Conservation (phyloP, 2,329 filamentous ascomycete genomes). For the Truncatella angustata region DNA sequence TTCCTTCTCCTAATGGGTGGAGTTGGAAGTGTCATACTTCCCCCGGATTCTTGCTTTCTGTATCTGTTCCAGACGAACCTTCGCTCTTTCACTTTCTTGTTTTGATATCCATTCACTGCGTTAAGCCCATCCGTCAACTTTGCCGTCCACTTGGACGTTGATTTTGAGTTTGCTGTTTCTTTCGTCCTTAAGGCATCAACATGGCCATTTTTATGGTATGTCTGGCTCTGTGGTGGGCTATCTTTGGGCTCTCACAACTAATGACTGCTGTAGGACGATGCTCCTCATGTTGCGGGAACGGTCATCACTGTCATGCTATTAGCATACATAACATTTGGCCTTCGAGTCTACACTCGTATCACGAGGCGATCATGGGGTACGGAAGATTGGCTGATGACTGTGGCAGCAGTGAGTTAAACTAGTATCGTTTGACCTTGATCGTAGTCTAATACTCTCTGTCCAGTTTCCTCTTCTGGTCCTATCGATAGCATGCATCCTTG, state of each 20-base stretch:
- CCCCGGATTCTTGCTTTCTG: background rate
- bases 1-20: background rate
- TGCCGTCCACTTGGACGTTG: background rate
- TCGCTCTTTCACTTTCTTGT: background rate
- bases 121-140: background rate
- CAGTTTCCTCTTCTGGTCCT: constrained; percentile 15
- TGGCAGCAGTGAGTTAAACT: constrained; percentile 12
- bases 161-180: background rate
- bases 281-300: constrained; percentile 16
- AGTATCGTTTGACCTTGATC: background rate
- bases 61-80: constrained; percentile 1
- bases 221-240: background rate
- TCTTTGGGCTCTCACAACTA: background rate
- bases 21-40: constrained; percentile 4
- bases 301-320: constrained; percentile 15
- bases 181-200: background rate
- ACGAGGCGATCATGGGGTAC: constrained; percentile 14
- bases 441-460: background rate
- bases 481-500: constrained; percentile 15
- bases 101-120: background rate
- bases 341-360: constrained; percentile 15
- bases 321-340: constrained; percentile 11
- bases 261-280: constrained; percentile 12
- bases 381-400: constrained; percentile 18
- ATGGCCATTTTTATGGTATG: constrained; percentile 8